Percentiles rank a stretch among this genome's conserved stretches.
Conservation (phyloP, 345 rosid genomes). For the Sonneratia alba region DNA sequence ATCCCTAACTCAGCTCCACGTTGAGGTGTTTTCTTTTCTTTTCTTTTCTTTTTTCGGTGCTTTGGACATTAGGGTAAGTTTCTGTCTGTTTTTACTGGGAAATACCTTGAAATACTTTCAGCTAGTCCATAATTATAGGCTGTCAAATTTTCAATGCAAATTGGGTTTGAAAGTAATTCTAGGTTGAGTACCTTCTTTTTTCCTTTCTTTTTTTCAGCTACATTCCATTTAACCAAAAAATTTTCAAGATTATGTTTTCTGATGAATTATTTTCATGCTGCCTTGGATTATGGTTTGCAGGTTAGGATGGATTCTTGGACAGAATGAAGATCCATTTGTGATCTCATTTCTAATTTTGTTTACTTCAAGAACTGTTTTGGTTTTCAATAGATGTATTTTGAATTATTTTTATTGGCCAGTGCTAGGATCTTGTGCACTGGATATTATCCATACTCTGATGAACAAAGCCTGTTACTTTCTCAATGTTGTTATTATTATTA, state of each 20-base stretch:
- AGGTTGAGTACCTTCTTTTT: no score
- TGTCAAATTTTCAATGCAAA: no score
- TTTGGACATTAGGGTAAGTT: neutral
- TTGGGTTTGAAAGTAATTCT: no score
- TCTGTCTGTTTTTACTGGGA: no score
- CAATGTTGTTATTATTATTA: neutral
- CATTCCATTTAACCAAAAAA: no score
- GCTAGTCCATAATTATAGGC: no score
- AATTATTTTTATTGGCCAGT: neutral
- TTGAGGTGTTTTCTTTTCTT: neutral
- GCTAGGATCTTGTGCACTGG: neutral
- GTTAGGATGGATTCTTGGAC: neutral
- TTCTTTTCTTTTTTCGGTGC: neutral
- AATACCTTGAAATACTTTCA: no score
- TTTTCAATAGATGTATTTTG: neutral
- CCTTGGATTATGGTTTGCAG: no score
- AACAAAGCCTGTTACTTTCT: slow-evolving; percentile 1
- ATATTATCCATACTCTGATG: neutral
- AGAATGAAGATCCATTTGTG: neutral
- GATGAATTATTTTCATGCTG: no score
- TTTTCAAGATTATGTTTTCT: no score
- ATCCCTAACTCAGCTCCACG: no score
- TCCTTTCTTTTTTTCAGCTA: no score
- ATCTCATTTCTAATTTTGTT: neutral
- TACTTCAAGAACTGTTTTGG: neutral